Base-by-base conservation (phyloP, 2,329 filamentous ascomycete genomes). In the Scolecobasidium constrictum region DNA sequence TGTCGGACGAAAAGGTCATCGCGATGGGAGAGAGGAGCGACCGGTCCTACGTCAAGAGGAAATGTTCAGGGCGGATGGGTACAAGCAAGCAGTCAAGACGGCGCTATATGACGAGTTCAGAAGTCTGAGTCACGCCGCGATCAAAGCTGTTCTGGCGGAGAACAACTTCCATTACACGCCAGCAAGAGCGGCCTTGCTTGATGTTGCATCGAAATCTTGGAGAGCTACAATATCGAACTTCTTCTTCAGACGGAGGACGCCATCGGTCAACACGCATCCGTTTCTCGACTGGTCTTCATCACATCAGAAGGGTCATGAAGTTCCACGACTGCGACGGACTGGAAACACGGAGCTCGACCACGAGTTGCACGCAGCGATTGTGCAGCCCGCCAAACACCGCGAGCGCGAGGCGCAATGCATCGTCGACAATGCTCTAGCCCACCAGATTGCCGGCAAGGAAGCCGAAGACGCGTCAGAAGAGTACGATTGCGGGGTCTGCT, bases 401-500 rank as follows among this genome's bases (percentile, higher is more conserved):
- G 55, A 61, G 35, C 57, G 57, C 4, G 56, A 58, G 18, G 61
- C 65, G 20, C 63, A 64, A 40, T 47, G 66, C 7, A 50, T 50
- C 3, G 43, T 54, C 4, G 69, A 73, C 49, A 54, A 52, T 18
- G 53, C 55, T 21, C 44, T 67, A n/a, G 70, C 71, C 6, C 47
- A 55, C 16, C 49, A 65, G 42, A 56, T 70, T 46, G 70, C 71
- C 47, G 68, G 71, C 45, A 59, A 61, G 15, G 63, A 72, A 53
- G 68, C 70, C 13, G 64, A 69, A 46, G 57, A 62, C 35, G 58
- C 60, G 3, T 61, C 61, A 15, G 67, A 67, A 19, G 57, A 71
- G 46, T 71, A 71, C 57, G 84, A 92, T 56, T 92, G 85, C 59
- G 75, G 78, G 51, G 90, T 85, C 63, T 92, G 85, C 63, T 92